A percentile compares a stretch with the other conserved stretches of the same genome.
These are phyloP conservation scores for Penicillium paradoxum DNA, from an alignment of 495 filamentous ascomycete genomes.

Conservation along the genomic window DNA sequence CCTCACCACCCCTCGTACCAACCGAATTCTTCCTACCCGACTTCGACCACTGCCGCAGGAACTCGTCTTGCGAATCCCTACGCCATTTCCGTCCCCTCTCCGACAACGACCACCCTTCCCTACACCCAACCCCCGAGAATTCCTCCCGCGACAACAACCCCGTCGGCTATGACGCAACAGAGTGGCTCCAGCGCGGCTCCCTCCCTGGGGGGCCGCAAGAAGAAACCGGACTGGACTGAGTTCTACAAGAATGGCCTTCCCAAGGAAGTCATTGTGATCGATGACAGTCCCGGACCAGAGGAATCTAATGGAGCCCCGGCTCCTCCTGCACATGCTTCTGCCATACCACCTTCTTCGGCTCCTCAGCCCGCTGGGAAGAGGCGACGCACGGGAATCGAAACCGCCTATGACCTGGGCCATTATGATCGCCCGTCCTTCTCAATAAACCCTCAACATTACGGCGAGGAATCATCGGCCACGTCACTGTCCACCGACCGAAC, in stretches of 20 bases:
- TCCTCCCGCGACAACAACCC: slow-evolving; percentile 31
- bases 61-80: slow-evolving; percentile 48
- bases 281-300: slow-evolving; percentile 75
- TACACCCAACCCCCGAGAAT: slow-evolving; percentile 34
- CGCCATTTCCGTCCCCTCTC: slow-evolving; percentile 42
- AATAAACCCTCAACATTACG: slow-evolving; percentile 63
- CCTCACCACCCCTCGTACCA: slow-evolving; percentile 61
- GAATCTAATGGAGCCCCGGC: slow-evolving; percentile 34
- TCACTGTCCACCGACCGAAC: slow-evolving; percentile 83
- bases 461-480: slow-evolving; percentile 57
- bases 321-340: slow-evolving; percentile 17
- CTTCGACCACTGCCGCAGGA: slow-evolving; percentile 46
- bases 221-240: slow-evolving; percentile 72
- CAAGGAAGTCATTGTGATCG: slow-evolving; percentile 92
- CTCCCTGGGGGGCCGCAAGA: slow-evolving; percentile 55
- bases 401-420: slow-evolving; percentile 61
- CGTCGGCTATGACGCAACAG: slow-evolving; percentile 28
- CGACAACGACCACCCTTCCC: slow-evolving; percentile 37
- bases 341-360: slow-evolving; percentile 19
- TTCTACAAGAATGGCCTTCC: slow-evolving; percentile 94
- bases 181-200: slow-evolving; percentile 30
- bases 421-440: slow-evolving; percentile 60
- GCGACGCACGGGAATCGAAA: slow-evolving; percentile 57
- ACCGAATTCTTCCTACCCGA: slow-evolving; percentile 49
- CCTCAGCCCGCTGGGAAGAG: slow-evolving; percentile 58